Percentiles rank a stretch among this genome's conserved stretches.
Evolutionary conservation across 106 monocot genomes (phyloP).

Genomic region (Alisma plantagoaquatica): DNA sequence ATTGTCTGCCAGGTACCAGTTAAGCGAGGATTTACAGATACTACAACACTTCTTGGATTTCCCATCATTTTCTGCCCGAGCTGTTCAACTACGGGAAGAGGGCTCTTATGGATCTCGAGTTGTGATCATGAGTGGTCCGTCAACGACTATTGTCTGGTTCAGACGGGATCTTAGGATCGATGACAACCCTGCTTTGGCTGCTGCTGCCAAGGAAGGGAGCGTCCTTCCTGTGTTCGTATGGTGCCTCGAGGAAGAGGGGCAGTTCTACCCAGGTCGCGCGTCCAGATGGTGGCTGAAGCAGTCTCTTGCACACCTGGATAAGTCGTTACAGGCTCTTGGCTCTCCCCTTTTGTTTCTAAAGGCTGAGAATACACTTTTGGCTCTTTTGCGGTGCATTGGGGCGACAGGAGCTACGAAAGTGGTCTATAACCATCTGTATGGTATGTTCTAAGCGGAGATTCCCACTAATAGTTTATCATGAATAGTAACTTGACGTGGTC

Average conservation of each 20-base stretch:
- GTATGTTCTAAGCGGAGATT: no score
- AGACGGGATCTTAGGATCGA: conserved; percentile 89
- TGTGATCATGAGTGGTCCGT: conserved; percentile 23
- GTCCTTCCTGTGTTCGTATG: conserved; percentile 84
- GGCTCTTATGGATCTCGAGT: background rate
- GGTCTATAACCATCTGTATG: conserved; percentile 79
- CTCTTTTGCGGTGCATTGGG: conserved; percentile 49
- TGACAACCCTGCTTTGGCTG: conserved; percentile 73
- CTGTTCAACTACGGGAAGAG: no score
- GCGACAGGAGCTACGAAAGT: conserved; percentile 50
- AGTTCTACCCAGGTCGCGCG: conserved; percentile 66
- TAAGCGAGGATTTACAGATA: no score
- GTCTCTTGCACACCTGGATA: conserved; percentile 63
- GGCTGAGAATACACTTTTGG: conserved; percentile 51
- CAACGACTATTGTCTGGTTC: conserved; percentile 74
- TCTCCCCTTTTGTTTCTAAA: conserved; percentile 39
- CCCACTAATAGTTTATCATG: no score
- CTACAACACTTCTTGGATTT: no score
- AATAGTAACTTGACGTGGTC: no score
- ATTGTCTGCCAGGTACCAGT: no score
- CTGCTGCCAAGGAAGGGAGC: conserved; percentile 40
- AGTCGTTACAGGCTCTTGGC: conserved; percentile 58
- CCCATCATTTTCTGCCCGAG: no score
- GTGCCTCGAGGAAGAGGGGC: conserved; percentile 73
- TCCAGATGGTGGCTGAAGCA: conserved; percentile 96